Evolutionary conservation across 352 stramenopile genomes (phyloP).

Genomic region (Pythium insidiosum): DNA sequence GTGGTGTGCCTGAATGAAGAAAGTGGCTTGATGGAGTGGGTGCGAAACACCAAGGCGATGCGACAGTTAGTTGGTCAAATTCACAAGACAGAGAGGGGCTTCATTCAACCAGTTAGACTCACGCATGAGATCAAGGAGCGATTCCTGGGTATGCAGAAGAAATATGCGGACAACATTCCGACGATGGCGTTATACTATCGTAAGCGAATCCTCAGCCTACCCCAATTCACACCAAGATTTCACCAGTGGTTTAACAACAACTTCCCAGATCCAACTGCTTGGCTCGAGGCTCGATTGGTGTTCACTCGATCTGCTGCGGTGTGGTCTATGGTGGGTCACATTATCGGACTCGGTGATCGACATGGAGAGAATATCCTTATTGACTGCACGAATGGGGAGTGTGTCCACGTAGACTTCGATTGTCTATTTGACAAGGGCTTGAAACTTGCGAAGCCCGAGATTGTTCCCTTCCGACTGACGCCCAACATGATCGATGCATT

Average conservation of each 20-base stretch:
- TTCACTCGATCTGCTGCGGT: slow-evolving; percentile 87
- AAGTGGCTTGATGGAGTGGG: slow-evolving; percentile 99
- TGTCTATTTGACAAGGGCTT: slow-evolving; percentile 99
- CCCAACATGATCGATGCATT: slow-evolving; percentile 99
- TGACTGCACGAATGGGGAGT: slow-evolving; percentile 95
- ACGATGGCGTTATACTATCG: slow-evolving; percentile 69
- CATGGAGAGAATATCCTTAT: slow-evolving; percentile 99
- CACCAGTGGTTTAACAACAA: slow-evolving; percentile 99
- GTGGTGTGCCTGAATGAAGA: slow-evolving; percentile 99
- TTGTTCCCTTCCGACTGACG: slow-evolving; percentile 99
- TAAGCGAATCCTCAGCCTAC: slow-evolving; percentile 45
- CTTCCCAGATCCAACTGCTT: slow-evolving; percentile 95
- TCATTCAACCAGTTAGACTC: slow-evolving; percentile 70
- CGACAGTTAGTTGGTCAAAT: slow-evolving; percentile 82
- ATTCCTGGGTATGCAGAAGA: slow-evolving; percentile 87
- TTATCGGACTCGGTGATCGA: slow-evolving; percentile 90
- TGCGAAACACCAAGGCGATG: slow-evolving; percentile 96
- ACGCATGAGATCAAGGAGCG: slow-evolving; percentile 79
- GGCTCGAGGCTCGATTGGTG: slow-evolving; percentile 93
- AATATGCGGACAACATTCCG: slow-evolving; percentile 71
- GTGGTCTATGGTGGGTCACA: slow-evolving; percentile 97
- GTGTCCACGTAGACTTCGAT: slow-evolving; percentile 99
- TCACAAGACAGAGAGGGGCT: slow-evolving; percentile 80
- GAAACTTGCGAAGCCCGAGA: slow-evolving; percentile 93
- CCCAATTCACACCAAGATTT: slow-evolving; percentile 91